Evolutionary conservation across 352 stramenopile species (phyloP), one percentile per base, ranked within the genome.

Genomic region (Thalassiosira livingstoniorum): DNA sequence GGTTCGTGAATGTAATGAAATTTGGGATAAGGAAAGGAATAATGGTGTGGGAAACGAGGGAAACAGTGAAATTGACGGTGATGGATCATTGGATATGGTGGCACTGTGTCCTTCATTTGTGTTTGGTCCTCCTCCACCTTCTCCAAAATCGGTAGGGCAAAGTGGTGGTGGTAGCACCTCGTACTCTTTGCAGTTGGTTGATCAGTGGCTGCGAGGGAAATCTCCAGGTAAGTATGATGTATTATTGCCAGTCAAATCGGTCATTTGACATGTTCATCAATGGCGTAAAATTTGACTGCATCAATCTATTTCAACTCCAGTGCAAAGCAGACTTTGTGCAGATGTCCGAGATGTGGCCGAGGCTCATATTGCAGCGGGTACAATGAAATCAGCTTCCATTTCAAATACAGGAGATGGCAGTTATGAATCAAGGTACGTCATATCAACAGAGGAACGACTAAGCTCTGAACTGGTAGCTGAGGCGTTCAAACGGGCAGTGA

Each of bases 61-160:
- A 10, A 32, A 73, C 23, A 37, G 31, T 1, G 32, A 45, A 25
- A 65, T 32, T 0, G 43, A 34, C 15, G 47, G 53, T 73, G 43
- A 74, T 21, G 34, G 47, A 37, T 18, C 27, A 1, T 62, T 94
- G 34, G 69, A 90, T 51, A 89, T 93, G 75, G 60, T 86, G 25
- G 69, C 85, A 47, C 77, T 94, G 18, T 93, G 88, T 81, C 90
- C 90, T 23, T 88, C 82, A 2, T 94, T 94, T 81, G 84, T 94
- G 0, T 94, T 94, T 82, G 90, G 90, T 25, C 90, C 90, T 62
- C 69, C 78, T 23, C 39, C 53, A 69, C 80, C 80, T 31, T 55
- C 75, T n/a, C 75, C 81, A 18, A 3, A 37, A 3, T 45, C 67
- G 42, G 43, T 63, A 23, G 27, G 45, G 47, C 1, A 27, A 0